Base-by-base conservation (phyloP, 108 stramenopile genomes). In the Fragilaria radians region DNA sequence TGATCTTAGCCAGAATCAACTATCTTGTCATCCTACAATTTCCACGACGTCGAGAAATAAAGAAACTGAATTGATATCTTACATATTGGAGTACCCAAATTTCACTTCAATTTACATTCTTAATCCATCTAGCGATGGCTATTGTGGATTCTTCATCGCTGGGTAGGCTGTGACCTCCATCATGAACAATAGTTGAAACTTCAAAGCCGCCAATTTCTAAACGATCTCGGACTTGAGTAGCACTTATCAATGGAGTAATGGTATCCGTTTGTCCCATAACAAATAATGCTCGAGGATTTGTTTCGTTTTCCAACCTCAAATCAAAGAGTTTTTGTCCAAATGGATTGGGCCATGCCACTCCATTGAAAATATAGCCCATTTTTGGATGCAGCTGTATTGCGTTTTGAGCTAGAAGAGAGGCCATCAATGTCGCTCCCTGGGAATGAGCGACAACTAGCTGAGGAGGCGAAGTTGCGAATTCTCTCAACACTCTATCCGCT, bases 271-370 rank as follows among this genome's bases (percentile, higher is more conserved):
- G 60, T 5, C 85, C 91, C 54, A 85, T 77, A 1, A 88, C 55
- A 48, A 88, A 81, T 21, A 87, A 47, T 22, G 78, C 54, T 5
- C 55, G 32, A 26, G 46, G 7, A 3, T 53, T 56, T 18, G 48
- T 30, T 21, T 57, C 33, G 0, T 45, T 23, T 28, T 53, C 31
- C 5, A 52, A 28, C 7, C 48, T 42, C 25, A 77, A 33, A 1
- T 66, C 24, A 46, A 58, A 60, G 52, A 80, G 29, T 24, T 85
- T 23, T 24, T 60, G n/a, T 4, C 55, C 32, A 47, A 54, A 87
- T 30, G 91, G 91, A 68, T 89, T 88, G 0, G 87, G 88, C 65
- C 73, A 87, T 5, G 86, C 83, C 25, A 55, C 81, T 19, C 91
- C 91, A 65, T 89, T 89, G 29, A 93, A 49, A 61, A 93, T 72